A percentile compares a stretch with the other conserved stretches of the same genome.
phyloP scores from a whole-genome alignment of 495 filamentous ascomycete genomes.

The Penicillium paxilli region DNA sequence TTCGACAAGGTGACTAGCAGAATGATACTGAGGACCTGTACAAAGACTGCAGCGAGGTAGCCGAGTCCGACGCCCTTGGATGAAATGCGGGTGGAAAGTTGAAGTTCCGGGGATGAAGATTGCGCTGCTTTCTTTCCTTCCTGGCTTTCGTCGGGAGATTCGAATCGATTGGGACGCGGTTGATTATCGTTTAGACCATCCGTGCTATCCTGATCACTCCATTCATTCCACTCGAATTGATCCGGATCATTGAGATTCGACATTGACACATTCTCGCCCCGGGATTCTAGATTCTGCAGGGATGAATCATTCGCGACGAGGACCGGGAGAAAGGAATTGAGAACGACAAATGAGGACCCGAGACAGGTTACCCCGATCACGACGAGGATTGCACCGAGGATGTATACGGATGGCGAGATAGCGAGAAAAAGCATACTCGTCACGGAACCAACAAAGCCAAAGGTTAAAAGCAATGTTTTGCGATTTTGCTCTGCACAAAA shows the following conservation, averaged over 20 bases:
- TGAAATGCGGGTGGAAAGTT: constrained; percentile 76
- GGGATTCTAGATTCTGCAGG: constrained; percentile 28
- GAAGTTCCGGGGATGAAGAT: constrained; percentile 61
- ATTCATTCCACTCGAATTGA: constrained; percentile 30
- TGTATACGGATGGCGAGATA: constrained; percentile 65
- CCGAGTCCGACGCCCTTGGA: constrained; percentile 79
- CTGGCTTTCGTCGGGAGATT: constrained; percentile 7
- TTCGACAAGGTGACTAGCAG: constrained; percentile 65
- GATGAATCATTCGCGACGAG: constrained; percentile 49
- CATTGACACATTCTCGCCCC: constrained; percentile 28
- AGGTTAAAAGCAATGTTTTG: constrained; percentile 75
- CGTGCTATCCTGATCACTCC: constrained; percentile 34
- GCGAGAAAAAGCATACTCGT: constrained; percentile 85
- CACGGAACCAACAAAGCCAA: constrained; percentile 75
- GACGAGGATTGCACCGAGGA: constrained; percentile 75
- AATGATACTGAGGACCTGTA: constrained; percentile 74
- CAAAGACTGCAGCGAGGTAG: constrained; percentile 72
- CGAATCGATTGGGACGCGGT: background rate
- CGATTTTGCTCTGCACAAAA: constrained; percentile 37
- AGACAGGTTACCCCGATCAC: constrained; percentile 78
- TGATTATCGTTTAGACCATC: constrained; percentile 28
- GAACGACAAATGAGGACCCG: constrained; percentile 52
- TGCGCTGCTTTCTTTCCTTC: constrained; percentile 4
- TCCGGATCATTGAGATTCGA: constrained; percentile 19
- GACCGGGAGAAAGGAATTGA: constrained; percentile 53